phyloP scores from a whole-genome alignment of 2,329 filamentous ascomycete genomes.

The Phaeosphaeriaceae sp. region DNA sequence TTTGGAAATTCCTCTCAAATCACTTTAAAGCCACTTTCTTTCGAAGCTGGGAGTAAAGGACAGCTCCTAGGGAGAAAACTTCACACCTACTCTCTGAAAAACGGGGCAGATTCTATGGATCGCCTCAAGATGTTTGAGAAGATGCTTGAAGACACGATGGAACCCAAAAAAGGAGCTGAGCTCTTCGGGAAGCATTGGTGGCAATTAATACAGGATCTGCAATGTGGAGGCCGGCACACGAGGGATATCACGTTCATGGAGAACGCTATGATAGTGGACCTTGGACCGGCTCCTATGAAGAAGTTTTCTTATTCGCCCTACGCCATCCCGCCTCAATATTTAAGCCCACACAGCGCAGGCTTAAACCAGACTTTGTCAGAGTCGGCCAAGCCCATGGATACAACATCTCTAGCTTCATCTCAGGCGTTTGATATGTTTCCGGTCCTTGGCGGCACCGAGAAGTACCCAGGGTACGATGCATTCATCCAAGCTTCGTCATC shows the following conservation, averaged over 20 bases:
- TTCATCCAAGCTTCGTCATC: too few relatives aligned
- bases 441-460: too few relatives aligned
- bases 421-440: too few relatives aligned
- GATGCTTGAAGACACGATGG: constrained; percentile 2
- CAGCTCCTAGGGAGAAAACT: constrained; percentile 10
- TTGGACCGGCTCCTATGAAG: neutral
- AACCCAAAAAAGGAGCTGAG: neutral
- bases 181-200: constrained; percentile 16
- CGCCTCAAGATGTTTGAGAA: constrained; percentile 2
- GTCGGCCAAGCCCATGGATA: too few relatives aligned
- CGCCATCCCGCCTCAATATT: neutral
- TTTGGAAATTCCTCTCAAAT: constrained; percentile 8
- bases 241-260: constrained; percentile 13
- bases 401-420: too few relatives aligned
- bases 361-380: too few relatives aligned
- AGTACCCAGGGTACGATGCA: too few relatives aligned
- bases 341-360: neutral
- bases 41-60: constrained; percentile 6
- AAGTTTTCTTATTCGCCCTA: neutral
- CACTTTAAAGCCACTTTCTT: constrained; percentile 10
- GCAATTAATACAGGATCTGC: constrained; percentile 1
- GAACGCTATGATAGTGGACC: constrained; percentile 17
- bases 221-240: too few relatives aligned
- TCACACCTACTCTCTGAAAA: constrained; percentile 3
- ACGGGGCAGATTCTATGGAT: neutral